Evolutionary conservation across 192 early-diverging fungal genomes (phyloP).

Genomic region (Backusella mclennaniae): DNA sequence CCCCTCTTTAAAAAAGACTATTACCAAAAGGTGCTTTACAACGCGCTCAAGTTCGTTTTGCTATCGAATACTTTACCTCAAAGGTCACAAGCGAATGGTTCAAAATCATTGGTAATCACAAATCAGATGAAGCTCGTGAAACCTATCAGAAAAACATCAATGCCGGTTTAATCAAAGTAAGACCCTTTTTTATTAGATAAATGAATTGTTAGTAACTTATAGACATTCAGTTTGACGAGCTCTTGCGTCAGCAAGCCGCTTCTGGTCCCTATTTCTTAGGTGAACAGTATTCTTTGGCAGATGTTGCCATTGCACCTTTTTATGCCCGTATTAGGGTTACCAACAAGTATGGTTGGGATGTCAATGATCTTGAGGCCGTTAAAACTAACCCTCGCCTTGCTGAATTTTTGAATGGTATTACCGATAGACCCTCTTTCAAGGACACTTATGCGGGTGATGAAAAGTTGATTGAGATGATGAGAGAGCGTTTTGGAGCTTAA

Average conservation of each 20-base stretch:
- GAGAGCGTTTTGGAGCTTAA: no score
- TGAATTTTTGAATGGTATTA: no score
- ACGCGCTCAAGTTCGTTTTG: conserved; percentile 41
- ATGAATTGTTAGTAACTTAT: not conserved
- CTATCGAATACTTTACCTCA: conserved; percentile 42
- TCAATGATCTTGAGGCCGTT: no score
- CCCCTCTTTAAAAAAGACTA: conserved; percentile 23
- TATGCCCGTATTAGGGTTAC: no score
- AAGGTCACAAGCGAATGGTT: conserved; percentile 22
- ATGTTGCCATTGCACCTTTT: no score
- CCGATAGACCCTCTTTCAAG: no score
- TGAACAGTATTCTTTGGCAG: no score
- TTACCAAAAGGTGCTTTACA: conserved; percentile 42
- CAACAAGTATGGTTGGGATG: no score
- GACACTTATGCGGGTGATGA: no score
- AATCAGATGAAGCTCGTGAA: conserved; percentile 22
- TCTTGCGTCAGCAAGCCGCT: conserved; percentile 30
- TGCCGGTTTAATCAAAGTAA: conserved; percentile 20
- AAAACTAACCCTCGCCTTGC: no score
- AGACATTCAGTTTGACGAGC: conserved; percentile 32
- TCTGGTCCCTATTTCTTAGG: conserved; percentile 39
- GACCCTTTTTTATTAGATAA: not conserved
- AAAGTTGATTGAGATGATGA: no score
- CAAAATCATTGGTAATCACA: conserved; percentile 21
- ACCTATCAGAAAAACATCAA: conserved; percentile 27